A percentile compares a stretch with the other conserved stretches of the same genome.
phyloP scores from a whole-genome alignment of 2,329 filamentous ascomycete species.

The Nemania abortiva region DNA sequence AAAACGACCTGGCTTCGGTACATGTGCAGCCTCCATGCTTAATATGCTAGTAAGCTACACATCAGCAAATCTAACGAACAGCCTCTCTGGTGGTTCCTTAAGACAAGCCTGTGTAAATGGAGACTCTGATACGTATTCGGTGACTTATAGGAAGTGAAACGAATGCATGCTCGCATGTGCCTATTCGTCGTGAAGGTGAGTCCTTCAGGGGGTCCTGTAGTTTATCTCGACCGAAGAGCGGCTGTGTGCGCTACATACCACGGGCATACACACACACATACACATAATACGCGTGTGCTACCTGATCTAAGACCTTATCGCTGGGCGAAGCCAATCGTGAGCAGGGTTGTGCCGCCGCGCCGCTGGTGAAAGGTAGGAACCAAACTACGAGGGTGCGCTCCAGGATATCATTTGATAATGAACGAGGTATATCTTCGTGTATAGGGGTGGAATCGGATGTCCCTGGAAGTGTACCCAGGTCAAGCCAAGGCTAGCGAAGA shows the following conservation, averaged over 20 bases:
- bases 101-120: not conserved
- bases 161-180: conserved; percentile 4
- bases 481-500: not conserved
- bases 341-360: conserved; percentile 20
- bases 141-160: conserved; percentile 19
- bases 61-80: not conserved
- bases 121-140: not conserved
- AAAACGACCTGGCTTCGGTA: conserved; percentile 5
- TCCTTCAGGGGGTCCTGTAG: conserved; percentile 11
- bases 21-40: not conserved
- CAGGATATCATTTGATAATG: conserved; percentile 30
- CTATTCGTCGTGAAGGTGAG: not conserved
- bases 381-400: conserved; percentile 3
- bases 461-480: not conserved
- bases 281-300: conserved; percentile 28
- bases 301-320: conserved; percentile 34
- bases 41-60: conserved; percentile 6
- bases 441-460: not conserved
- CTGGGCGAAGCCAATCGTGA: conserved; percentile 20
- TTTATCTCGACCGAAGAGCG: conserved; percentile 25
- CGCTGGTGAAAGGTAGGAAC: conserved; percentile 29
- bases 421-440: conserved; percentile 18
- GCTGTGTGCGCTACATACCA: conserved; percentile 6
- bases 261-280: conserved; percentile 14
- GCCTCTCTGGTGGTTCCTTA: not conserved